These are phyloP conservation scores for Patellifolia procumbens DNA, from an alignment of 179 eudicot genomes.

Conservation along the genomic window DNA sequence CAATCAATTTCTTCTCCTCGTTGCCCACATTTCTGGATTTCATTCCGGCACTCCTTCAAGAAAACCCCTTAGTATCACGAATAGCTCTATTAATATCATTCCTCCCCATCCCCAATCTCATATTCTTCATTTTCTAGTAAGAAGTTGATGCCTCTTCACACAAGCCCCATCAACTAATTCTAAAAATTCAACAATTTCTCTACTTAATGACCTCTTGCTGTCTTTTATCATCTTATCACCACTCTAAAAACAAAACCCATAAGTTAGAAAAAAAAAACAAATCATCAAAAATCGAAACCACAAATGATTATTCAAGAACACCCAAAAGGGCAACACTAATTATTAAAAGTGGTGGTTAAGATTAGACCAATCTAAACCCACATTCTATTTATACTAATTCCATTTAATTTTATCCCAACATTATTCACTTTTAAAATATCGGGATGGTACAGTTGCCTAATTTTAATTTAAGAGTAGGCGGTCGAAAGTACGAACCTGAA, in stretches of 20 bases:
- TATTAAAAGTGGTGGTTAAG: no score
- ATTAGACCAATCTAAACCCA: no score
- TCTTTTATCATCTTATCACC: constrained; percentile 73
- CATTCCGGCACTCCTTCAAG: constrained; percentile 18
- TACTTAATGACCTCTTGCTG: constrained; percentile 54
- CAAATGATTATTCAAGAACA: not conserved
- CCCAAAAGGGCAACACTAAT: no score
- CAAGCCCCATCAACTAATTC: constrained; percentile 52
- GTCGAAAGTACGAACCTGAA: no score
- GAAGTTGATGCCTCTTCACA: constrained; percentile 37
- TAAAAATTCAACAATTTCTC: constrained; percentile 54
- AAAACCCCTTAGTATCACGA: constrained; percentile 21
- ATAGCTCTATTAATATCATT: constrained; percentile 35
- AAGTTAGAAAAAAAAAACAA: no score
- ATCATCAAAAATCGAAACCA: not conserved
- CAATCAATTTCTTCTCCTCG: constrained; percentile 38
- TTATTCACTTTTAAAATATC: no score
- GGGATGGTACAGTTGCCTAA: no score
- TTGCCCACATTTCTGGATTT: constrained; percentile 27
- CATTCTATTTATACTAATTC: no score
- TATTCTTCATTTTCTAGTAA: constrained; percentile 35
- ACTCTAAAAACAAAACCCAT: constrained; percentile 45
- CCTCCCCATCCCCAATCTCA: constrained; percentile 37
- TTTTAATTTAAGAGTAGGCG: no score
- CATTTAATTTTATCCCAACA: no score